A percentile compares a stretch with the other conserved stretches of the same genome.
Conservation (phyloP, 2,329 filamentous ascomycete genomes). For the Acephala macrosclerotiorum region DNA sequence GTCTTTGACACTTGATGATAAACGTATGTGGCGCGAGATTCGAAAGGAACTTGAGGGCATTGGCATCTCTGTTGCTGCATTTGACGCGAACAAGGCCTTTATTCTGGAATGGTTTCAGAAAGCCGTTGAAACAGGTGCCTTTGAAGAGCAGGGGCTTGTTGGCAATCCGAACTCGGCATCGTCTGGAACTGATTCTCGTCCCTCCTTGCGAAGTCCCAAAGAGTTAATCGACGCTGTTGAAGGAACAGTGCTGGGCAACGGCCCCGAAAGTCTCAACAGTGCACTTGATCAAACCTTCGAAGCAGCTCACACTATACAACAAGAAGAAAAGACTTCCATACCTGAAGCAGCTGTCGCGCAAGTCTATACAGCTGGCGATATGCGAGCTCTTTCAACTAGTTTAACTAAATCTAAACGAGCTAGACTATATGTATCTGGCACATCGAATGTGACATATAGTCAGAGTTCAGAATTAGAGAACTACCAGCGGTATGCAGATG, state of each 20-base stretch:
- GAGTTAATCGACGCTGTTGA: background rate
- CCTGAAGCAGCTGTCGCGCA: no score
- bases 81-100: constrained; percentile 13
- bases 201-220: background rate
- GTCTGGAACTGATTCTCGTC: background rate
- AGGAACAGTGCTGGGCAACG: background rate
- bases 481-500: constrained; percentile 89
- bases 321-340: no score
- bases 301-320: no score
- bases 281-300: no score
- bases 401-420: no score
- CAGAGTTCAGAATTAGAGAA: constrained; percentile 87
- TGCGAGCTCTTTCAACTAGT: no score
- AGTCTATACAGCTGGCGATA: no score
- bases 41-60: constrained; percentile 20
- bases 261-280: background rate
- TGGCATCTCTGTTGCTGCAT: constrained; percentile 18
- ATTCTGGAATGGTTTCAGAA: constrained; percentile 15
- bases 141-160: background rate
- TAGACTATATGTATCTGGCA: constrained; percentile 37
- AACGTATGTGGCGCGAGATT: constrained; percentile 13
- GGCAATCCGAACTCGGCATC: background rate
- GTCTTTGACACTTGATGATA: constrained; percentile 10
- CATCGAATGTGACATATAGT: constrained; percentile 48
- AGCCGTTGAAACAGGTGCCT: constrained; percentile 5